Base-by-base conservation (phyloP, 441 rosid species). In the Pelargonium australe region DNA sequence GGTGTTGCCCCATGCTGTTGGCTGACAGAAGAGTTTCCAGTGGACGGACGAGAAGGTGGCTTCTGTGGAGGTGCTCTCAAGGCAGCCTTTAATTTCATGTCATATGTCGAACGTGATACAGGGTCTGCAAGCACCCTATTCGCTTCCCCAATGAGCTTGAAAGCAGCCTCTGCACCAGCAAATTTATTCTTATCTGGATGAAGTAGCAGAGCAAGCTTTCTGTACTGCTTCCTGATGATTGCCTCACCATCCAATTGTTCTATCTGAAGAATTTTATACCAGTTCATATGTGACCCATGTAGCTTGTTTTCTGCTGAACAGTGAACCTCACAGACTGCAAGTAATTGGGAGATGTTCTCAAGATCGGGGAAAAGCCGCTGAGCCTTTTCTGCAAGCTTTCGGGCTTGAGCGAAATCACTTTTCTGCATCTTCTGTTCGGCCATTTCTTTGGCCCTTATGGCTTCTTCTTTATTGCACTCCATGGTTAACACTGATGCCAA, bases 391-490 rank as follows among this genome's bases (percentile, higher is more conserved):
- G 76, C 73, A 71, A 86, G 11, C 69, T 77, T 85, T 43, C 69
- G 77, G 40, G 86, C 93, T 40, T 79, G 85, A 25, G 40, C 63
- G 72, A 82, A 80, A 77, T 88, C 89, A 65, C 81, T 78, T 65
- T 63, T 71, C 55, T 5, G 66, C 83, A 88, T 78, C 75, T 70
- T 84, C 63, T 66, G 72, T 76, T 82, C 89, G 16, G 93, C 87
- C 68, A 86, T 12, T 28, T 62, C 53, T 69, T 74, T 84, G 4
- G 90, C 89, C 68, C 80, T 77, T 10, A 63, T 11, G 69, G 90
- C 89, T 73, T 88, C 93, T 37, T 88, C 93, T 80, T 80, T 88
- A 76, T 88, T 88, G 81, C 90, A 88, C 65, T 86, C 93, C 93
- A 88, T 88, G 25, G 16, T 63, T 43, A 58, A 58, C 25, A 17